Evolutionary conservation across 2,329 filamentous ascomycete genomes (phyloP).

Genomic region (Aureobasidium musti): DNA sequence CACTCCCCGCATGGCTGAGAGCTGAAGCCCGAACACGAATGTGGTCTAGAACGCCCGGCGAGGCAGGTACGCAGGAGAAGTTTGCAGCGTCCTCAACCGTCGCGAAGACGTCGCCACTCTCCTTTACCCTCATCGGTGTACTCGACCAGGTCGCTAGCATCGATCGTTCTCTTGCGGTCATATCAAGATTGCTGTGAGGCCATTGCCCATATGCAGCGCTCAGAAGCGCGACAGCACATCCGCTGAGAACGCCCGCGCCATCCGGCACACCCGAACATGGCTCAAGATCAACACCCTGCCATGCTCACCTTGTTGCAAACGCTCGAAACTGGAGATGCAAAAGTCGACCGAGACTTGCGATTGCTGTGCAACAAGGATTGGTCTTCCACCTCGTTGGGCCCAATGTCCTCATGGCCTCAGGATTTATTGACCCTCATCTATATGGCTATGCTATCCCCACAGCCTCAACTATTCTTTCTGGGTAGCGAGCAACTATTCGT

Average conservation of each 20-base stretch:
- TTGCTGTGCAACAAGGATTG: neutral
- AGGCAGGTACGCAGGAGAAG: too few relatives aligned
- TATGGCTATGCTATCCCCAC: conserved; percentile 25
- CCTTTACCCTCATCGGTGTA: conserved; percentile 29
- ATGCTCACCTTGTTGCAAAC: neutral
- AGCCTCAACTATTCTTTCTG: conserved; percentile 27
- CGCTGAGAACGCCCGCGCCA: neutral
- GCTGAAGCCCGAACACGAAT: too few relatives aligned
- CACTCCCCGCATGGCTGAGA: too few relatives aligned
- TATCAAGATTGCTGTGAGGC: neutral
- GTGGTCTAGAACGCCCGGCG: too few relatives aligned
- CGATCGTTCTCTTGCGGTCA: neutral
- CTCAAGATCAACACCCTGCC: neutral
- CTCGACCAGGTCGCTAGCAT: neutral
- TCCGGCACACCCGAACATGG: neutral
- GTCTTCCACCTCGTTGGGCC: conserved; percentile 23
- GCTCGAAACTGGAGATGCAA: neutral
- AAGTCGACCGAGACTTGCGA: neutral
- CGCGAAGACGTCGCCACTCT: neutral
- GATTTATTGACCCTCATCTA: conserved; percentile 29
- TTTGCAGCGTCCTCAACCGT: too few relatives aligned
- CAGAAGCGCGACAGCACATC: neutral
- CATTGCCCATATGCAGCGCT: neutral
- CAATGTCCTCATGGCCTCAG: conserved; percentile 23
- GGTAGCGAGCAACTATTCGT: conserved; percentile 20